Percentiles rank a stretch among this genome's conserved stretches.
These are phyloP conservation scores for Pseudozyma flocculosa DNA, from an alignment of 1,284 basidiomycete species.

Conservation along the genomic window DNA sequence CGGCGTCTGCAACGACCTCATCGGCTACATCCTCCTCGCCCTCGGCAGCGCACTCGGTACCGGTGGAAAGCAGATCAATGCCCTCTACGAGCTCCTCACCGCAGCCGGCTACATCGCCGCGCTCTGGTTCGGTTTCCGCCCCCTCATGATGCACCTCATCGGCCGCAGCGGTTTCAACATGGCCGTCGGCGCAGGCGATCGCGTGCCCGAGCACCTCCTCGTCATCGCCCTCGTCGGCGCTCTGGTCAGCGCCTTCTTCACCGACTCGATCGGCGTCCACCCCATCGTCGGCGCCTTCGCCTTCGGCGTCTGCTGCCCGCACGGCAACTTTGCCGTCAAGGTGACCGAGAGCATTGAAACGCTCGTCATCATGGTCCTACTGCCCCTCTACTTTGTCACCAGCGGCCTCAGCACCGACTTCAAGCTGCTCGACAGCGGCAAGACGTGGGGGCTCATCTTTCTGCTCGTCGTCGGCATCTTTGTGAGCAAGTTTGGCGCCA, in stretches of 20 bases:
- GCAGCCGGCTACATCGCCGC: slow-evolving; percentile 27
- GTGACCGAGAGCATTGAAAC: slow-evolving; percentile 41
- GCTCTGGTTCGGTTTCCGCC: slow-evolving; percentile 33
- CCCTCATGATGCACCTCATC: slow-evolving; percentile 27
- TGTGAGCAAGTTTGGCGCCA: slow-evolving; percentile 35
- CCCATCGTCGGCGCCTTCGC: slow-evolving; percentile 39
- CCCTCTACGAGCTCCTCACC: slow-evolving; percentile 37
- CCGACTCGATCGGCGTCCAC: slow-evolving; percentile 35
- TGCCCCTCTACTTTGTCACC: slow-evolving; percentile 42
- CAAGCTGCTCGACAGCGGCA: slow-evolving; percentile 31
- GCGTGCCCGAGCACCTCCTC: slow-evolving; percentile 28
- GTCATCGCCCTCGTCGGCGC: slow-evolving; percentile 30
- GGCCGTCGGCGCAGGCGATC: slow-evolving; percentile 17
- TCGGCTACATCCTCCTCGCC: slow-evolving; percentile 41
- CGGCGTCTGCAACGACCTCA: slow-evolving; percentile 42
- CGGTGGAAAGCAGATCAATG: slow-evolving; percentile 34
- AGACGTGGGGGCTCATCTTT: slow-evolving; percentile 35
- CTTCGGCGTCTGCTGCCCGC: slow-evolving; percentile 37
- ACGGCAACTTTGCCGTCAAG: slow-evolving; percentile 36
- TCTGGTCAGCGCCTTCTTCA: slow-evolving; percentile 34
- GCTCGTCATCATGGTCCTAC: slow-evolving; percentile 27
- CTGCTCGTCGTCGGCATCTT: slow-evolving; percentile 38
- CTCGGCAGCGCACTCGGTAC: slow-evolving; percentile 26
- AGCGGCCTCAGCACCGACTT: slow-evolving; percentile 36
- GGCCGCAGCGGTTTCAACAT: slow-evolving; percentile 26